phyloP scores from a whole-genome alignment of 1,284 basidiomycete genomes.

The Rhodotorula sp. region DNA sequence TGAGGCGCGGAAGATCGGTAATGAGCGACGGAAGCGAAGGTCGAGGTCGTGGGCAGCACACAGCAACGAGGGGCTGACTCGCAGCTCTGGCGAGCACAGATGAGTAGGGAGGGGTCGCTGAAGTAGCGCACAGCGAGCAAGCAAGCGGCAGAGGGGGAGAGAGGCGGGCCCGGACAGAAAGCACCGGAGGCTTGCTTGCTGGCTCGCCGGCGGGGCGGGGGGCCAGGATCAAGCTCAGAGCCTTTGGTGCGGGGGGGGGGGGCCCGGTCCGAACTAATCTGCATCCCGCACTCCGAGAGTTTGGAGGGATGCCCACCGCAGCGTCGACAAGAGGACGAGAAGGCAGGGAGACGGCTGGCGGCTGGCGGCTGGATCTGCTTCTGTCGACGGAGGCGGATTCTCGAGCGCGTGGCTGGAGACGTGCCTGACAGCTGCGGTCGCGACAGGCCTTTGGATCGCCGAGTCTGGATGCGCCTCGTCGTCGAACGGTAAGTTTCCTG shows the following conservation, averaged over 20 bases:
- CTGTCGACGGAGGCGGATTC: background rate
- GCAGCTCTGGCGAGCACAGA: background rate
- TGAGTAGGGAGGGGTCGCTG: background rate
- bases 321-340: background rate
- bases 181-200: too few species aligned
- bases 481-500: too few species aligned
- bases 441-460: too few species aligned
- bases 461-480: too few species aligned
- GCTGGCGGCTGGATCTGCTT: background rate
- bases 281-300: background rate
- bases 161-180: too few species aligned
- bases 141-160: background rate
- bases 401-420: background rate
- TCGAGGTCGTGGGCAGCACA: background rate
- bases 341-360: background rate
- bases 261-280: too few species aligned
- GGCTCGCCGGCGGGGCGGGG: background rate
- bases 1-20: background rate
- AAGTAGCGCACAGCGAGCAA: background rate
- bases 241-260: background rate
- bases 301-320: background rate
- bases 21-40: background rate
- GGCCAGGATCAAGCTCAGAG: slow-evolving; percentile 2
- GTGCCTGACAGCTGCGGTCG: background rate
- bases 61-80: background rate